Conservation (phyloP, 1,284 basidiomycete genomes). For the Dichomitus squalens region DNA sequence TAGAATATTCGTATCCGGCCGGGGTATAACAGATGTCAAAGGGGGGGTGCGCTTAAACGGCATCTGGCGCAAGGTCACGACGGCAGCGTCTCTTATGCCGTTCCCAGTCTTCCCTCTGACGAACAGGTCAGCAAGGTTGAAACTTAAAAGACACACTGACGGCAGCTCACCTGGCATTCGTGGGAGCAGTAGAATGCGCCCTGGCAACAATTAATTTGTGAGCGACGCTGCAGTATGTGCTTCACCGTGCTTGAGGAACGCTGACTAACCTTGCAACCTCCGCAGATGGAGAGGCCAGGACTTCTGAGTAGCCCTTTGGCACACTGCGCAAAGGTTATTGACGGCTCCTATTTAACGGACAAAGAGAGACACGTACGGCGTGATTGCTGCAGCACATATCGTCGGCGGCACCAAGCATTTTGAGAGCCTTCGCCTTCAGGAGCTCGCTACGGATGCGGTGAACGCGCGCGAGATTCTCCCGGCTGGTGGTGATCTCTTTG, state of each 20-base stretch:
- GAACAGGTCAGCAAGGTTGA: background rate
- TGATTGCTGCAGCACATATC: constrained; percentile 34
- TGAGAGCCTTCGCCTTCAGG: constrained; percentile 30
- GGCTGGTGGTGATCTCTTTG: constrained; percentile 34
- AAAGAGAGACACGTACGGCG: constrained; percentile 6
- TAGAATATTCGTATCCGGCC: background rate
- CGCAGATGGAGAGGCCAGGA: constrained; percentile 11
- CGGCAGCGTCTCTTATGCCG: constrained; percentile 18
- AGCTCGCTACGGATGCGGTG: constrained; percentile 34
- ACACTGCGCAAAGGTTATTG: background rate
- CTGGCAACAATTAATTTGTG: constrained; percentile 10
- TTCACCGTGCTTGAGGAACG: background rate
- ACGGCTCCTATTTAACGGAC: no score
- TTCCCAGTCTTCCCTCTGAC: constrained; percentile 25
- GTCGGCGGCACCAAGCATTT: constrained; percentile 26
- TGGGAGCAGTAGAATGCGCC: constrained; percentile 28
- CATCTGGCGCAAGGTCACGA: background rate
- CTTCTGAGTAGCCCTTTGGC: constrained; percentile 13
- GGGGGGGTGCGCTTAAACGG: background rate
- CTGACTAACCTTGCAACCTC: constrained; percentile 18
- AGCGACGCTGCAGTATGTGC: background rate
- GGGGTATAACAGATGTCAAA: background rate
- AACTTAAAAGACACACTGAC: background rate
- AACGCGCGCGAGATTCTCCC: constrained; percentile 37
- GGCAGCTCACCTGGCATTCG: constrained; percentile 23